Evolutionary conservation across 1,284 basidiomycete genomes (phyloP), one percentile per base, ranked within the genome.

Genomic region (Naganishia sp.): DNA sequence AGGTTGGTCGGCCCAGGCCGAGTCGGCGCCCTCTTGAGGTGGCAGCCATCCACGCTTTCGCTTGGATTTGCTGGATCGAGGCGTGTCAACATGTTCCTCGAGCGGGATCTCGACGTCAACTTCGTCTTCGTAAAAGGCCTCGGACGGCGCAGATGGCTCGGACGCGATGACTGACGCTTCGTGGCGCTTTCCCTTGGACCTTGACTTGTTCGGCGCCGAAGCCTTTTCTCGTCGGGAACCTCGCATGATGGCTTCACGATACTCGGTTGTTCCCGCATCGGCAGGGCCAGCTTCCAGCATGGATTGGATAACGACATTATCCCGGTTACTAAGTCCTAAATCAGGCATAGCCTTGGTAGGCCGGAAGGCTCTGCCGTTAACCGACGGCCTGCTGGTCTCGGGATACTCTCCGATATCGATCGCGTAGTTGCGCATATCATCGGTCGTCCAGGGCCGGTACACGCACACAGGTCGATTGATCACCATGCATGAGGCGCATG

Each of bases 41-140:
- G 59, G 59, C 7, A 61, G 48, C 59, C 59, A 61, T 28, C 59
- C 59, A 18, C 18, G 59, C 48, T 61, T 61, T 39, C 59, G 48
- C 49, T 52, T 61, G 10, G 57, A 60, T 31, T 60, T 60, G 7
- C 39, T 16, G 23, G 28, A 6, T 15, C 45, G 57, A 33, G 45
- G 46, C 23, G 48, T 13, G 23, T 48, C 57, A 31, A 49, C 45
- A 23, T 25, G 31, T n/a, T 53, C 50, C 9, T 33, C 50, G 50
- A 42, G 18, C 31, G 53, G 53, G 7, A 55, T 42, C 25, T 61
- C 59, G 13, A 61, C 48, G n/a, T 25, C 39, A 15, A 23, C 18
- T 23, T 18, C 33, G 36, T 39, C 4, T 39, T 39, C 36, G 36
- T 9, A 39, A 39, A 39, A 6, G 36, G 7, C 36, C 13, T 39